Evolutionary conservation across 306 rosid species (phyloP).

Genomic region (Ziziphus jujuba): DNA sequence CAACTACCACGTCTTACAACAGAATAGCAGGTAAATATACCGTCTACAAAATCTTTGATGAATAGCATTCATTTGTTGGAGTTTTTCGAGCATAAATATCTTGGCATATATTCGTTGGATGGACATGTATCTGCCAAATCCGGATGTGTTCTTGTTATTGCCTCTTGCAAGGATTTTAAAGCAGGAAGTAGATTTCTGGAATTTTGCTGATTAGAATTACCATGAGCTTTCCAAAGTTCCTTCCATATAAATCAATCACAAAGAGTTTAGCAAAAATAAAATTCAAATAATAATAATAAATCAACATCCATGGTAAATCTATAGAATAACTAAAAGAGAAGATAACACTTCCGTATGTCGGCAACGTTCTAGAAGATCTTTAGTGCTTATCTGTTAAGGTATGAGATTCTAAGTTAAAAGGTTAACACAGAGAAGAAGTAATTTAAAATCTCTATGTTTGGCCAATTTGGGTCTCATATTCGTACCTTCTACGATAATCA

Average conservation of each 20-base stretch:
- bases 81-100: constrained; percentile 60
- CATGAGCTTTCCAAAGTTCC: constrained; percentile 88
- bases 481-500: constrained; percentile 74
- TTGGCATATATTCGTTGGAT: constrained; percentile 81
- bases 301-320: background rate
- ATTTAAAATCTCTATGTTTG: too few species aligned
- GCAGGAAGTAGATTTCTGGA: constrained; percentile 74
- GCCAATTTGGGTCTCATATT: too few species aligned
- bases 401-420: too few species aligned
- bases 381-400: constrained; percentile 71
- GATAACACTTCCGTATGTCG: constrained; percentile 79
- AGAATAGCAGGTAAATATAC: too few species aligned
- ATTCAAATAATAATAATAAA: too few species aligned
- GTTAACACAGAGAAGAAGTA: too few species aligned
- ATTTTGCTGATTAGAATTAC: constrained; percentile 69
- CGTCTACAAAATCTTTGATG: too few species aligned
- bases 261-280: background rate
- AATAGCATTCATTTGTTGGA: constrained; percentile 35
- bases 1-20: too few species aligned
- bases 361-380: constrained; percentile 75
- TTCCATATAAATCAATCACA: constrained; percentile 37
- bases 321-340: background rate
- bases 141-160: constrained; percentile 71
- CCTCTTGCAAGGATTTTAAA: constrained; percentile 76
- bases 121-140: constrained; percentile 88